A percentile compares a stretch with the other conserved stretches of the same genome.
Conservation (phyloP, 768 basidiomycete genomes). For the Omphalotus guepiniiformis region DNA sequence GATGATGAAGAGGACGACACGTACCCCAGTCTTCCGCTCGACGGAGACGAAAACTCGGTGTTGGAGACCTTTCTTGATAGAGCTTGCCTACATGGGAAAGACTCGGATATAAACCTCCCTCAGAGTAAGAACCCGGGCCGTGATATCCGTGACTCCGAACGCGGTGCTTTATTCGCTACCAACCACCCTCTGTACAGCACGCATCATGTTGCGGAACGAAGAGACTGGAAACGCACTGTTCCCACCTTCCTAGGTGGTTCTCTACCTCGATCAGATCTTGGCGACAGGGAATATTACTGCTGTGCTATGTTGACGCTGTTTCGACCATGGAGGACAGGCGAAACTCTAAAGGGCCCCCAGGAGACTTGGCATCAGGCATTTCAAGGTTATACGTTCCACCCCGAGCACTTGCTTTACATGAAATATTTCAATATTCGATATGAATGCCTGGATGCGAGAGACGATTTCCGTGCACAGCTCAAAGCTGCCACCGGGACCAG, state of each 20-base stretch:
- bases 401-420: conserved; percentile 14
- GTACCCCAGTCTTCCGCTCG: no score
- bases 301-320: conserved; percentile 29
- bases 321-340: conserved; percentile 27
- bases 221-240: conserved; percentile 6
- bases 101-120: no score
- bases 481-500: no score
- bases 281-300: conserved; percentile 29
- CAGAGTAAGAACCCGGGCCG: no score
- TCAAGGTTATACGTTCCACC: conserved; percentile 6
- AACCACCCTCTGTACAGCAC: conserved; percentile 4
- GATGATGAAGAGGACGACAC: not conserved
- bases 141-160: no score
- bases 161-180: not conserved
- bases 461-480: conserved; percentile 19
- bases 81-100: no score
- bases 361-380: conserved; percentile 22
- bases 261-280: conserved; percentile 26
- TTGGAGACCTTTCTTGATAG: no score
- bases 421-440: conserved; percentile 22
- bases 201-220: not conserved
- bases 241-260: conserved; percentile 27
- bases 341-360: conserved; percentile 19
- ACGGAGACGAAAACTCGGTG: no score
- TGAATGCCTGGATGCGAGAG: conserved; percentile 24